Percentiles rank a stretch among this genome's conserved stretches.
Evolutionary conservation across 2,329 filamentous ascomycete species (phyloP).

Genomic region (Verruconis gallopava): DNA sequence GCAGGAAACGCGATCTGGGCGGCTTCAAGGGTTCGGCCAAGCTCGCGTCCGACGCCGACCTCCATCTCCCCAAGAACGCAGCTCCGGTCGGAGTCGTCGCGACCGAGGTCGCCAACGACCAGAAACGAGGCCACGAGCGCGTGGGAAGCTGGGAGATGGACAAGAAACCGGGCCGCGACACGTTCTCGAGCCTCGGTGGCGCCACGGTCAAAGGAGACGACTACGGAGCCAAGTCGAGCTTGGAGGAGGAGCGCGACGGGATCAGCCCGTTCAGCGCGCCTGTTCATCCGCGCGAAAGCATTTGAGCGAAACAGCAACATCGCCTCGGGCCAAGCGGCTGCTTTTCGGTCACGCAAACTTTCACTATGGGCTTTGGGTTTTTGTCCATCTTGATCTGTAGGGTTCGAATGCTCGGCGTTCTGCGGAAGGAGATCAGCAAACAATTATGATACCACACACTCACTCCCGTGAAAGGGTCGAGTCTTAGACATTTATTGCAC

Average conservation of each 20-base stretch:
- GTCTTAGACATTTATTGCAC: too few species aligned
- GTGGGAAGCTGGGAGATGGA: slow-evolving; percentile 45
- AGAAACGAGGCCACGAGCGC: slow-evolving; percentile 35
- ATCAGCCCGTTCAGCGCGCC: slow-evolving; percentile 28
- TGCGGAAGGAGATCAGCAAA: too few species aligned
- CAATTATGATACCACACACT: slow-evolving; percentile 1
- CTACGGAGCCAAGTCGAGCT: slow-evolving; percentile 26
- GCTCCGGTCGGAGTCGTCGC: slow-evolving; percentile 14
- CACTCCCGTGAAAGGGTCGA: neutral
- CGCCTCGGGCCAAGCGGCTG: neutral
- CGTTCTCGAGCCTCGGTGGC: slow-evolving; percentile 5
- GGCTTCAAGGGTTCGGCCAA: slow-evolving; percentile 45
- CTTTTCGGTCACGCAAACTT: neutral
- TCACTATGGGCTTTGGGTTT: too few species aligned
- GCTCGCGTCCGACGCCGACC: slow-evolving; percentile 41
- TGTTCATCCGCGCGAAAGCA: slow-evolving; percentile 34
- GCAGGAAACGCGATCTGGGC: slow-evolving; percentile 27
- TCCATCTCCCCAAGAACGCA: slow-evolving; percentile 33
- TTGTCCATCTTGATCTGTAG: too few species aligned
- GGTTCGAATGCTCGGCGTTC: too few species aligned
- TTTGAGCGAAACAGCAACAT: slow-evolving; percentile 20
- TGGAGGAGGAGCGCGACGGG: slow-evolving; percentile 26
- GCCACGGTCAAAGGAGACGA: slow-evolving; percentile 18
- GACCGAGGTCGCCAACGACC: slow-evolving; percentile 21
- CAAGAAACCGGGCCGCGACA: slow-evolving; percentile 1